Base-by-base conservation (phyloP, 2,329 filamentous ascomycete genomes). In the Rutstroemia sp. region DNA sequence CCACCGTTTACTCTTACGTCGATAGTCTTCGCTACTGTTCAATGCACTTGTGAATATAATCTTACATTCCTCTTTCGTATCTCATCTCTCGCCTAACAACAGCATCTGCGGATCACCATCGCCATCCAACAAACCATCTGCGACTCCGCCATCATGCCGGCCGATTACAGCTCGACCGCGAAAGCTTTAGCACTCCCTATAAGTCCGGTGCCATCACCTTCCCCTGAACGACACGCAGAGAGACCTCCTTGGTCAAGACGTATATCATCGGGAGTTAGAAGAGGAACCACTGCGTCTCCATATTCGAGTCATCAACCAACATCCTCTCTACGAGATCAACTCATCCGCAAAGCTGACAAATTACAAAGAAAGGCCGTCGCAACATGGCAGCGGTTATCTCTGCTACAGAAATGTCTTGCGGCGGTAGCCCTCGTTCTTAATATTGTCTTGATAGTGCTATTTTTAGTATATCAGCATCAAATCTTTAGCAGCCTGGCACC, bases 401-500 rank as follows among this genome's bases (percentile, higher is more conserved):
- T 80, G 1, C 66, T 82, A 56, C 86, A 95, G 70, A 81, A 81
- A 63, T 71, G 83, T 6, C 74, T 84, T 19, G 75, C 85, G 19
- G 70, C 79, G 12, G 58, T 78, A 3, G 81, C 73, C 23, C 72
- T 75, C 8, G 49, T 87, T 16, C 67, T 77, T 0, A 61, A 63
- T 17, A 58, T 76, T n/a, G 75, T 81, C 8, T 67, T 89, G 12
- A 73, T 77, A 27, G 74, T 95, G 53, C 73, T 91, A 4, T 86
- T 89, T 69, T 74, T 95, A 56, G 71, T 92, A 60, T 94, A 89
- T 76, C 89, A 86, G 61, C 86, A 92, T 70, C 74, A 78, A 62
- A 86, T 97, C 69, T 95, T 96, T 74, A 77, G 80, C 37, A 83
- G 79, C 71, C 76, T 97, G 54, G 81, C 78, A 12, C 89, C 91